Evolutionary conservation across 768 basidiomycete genomes (phyloP), one percentile per base, ranked within the genome.

Genomic region (Leccinum boreale): DNA sequence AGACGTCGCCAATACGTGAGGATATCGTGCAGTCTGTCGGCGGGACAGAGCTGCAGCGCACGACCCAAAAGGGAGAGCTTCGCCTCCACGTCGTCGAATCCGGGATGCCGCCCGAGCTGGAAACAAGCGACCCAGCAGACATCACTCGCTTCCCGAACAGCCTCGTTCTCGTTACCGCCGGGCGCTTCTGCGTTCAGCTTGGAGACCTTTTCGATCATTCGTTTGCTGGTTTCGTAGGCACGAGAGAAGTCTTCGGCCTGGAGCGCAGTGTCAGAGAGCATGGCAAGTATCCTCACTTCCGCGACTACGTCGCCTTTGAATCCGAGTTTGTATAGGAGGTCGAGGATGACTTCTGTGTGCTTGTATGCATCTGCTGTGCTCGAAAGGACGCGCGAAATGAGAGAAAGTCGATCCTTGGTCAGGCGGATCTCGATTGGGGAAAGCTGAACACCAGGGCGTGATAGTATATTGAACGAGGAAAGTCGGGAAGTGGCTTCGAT

Each of bases 401-500:
- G 82, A 2, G 85, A 85, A 17, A 99, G 83, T 8, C 90, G 86
- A 70, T 98, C 90, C 62, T 90, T 91, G 31, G 92, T 90, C 21
- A 97, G 81, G 9, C 96, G 88, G 59, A 99, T 94, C 72, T 98
- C 95, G 58, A 97, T 85, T 0, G 96, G 96, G 9, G 93, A 83
- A 52, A 98, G 86, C 6, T 86, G 81, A 45, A 87, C 82, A 48
- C 91, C 88, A 9, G 86, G 83, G 5, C 84, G 79, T 23, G 92
- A 86, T 69, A 79, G 79, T 58, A 96, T 80, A 57, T 92, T 90
- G 79, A 92, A 99, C 4, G 96, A 93, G n/a, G 88, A 85, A 11
- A 99, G 86, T 2, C 92, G 87, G 24, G 94, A 96, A 1, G 97
- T 99, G 2, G 97, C 97, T 75, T 98, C 95, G 60, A 99, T 97